These are phyloP conservation scores for Pholiota conissans DNA, from an alignment of 768 basidiomycete genomes.

Conservation along the genomic window DNA sequence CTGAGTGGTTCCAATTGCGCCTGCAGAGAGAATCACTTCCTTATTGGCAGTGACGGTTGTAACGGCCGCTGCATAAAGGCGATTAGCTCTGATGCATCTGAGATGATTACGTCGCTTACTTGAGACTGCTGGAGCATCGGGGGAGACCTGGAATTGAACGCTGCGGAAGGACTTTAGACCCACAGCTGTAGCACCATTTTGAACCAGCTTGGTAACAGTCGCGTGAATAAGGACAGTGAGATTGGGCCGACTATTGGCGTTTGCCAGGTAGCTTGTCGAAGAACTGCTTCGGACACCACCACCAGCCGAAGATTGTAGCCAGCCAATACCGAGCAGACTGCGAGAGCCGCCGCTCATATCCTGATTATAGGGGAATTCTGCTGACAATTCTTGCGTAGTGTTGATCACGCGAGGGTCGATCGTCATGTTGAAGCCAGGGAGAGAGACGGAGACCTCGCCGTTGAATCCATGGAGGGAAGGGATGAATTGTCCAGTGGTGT, in stretches of 20 bases:
- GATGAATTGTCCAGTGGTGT: slow-evolving; percentile 29
- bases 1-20: slow-evolving; percentile 31
- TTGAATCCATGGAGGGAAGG: slow-evolving; percentile 27
- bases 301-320: slow-evolving; percentile 32
- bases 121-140: neutral
- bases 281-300: slow-evolving; percentile 34
- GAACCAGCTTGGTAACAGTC: neutral
- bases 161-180: neutral
- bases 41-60: slow-evolving; percentile 19
- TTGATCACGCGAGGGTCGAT: slow-evolving; percentile 28
- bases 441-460: slow-evolving; percentile 26
- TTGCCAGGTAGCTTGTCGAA: slow-evolving; percentile 33
- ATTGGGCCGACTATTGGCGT: slow-evolving; percentile 30
- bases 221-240: slow-evolving; percentile 33
- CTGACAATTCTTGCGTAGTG: slow-evolving; percentile 23
- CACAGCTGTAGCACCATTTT: neutral
- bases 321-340: slow-evolving; percentile 31
- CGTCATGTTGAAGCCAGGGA: slow-evolving; percentile 21
- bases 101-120: neutral
- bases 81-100: neutral
- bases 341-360: slow-evolving; percentile 33
- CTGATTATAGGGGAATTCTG: slow-evolving; percentile 33
- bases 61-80: no score
- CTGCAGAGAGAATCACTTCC: slow-evolving; percentile 38
- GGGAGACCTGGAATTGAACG: slow-evolving; percentile 1